These are phyloP conservation scores for Aspergillus cejpii DNA, from an alignment of 2,329 filamentous ascomycete species.

Conservation along the genomic window DNA sequence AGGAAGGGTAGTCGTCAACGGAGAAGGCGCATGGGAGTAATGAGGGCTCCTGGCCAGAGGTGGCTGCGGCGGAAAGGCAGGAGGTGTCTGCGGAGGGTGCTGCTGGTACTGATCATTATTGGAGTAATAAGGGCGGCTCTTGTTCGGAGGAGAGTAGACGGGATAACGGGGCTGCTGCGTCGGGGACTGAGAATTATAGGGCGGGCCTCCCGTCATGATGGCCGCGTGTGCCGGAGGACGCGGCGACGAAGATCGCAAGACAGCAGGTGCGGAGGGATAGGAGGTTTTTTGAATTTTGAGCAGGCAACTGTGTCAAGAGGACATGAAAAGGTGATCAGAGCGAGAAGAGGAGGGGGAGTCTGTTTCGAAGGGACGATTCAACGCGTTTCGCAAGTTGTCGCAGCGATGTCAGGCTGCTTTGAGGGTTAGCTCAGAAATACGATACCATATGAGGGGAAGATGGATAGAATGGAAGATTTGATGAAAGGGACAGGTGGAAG, in stretches of 20 bases:
- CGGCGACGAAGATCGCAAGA: conserved; percentile 20
- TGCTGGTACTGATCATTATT: conserved; percentile 41
- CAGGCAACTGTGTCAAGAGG: background rate
- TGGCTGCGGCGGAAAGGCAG: conserved; percentile 33
- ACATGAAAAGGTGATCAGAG: conserved; percentile 5
- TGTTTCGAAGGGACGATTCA: background rate
- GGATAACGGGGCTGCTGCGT: conserved; percentile 40
- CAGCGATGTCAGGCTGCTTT: background rate
- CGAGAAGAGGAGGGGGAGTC: background rate
- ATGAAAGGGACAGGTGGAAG: background rate
- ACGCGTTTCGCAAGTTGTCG: background rate
- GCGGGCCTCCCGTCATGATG: conserved; percentile 42
- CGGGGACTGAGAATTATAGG: conserved; percentile 42
- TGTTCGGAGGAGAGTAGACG: conserved; percentile 40
- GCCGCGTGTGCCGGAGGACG: conserved; percentile 26
- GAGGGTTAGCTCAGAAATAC: background rate
- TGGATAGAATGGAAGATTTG: conserved; percentile 5
- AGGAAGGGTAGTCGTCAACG: conserved; percentile 36
- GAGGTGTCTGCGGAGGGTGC: conserved; percentile 40
- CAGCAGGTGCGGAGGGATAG: conserved; percentile 4
- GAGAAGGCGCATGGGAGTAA: conserved; percentile 37
- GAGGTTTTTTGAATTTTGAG: background rate
- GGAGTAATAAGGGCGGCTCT: conserved; percentile 38
- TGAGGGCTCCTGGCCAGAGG: conserved; percentile 37
- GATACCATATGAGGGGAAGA: background rate